Percentiles rank a stretch among this genome's conserved stretches.
phyloP scores from a whole-genome alignment of 2,329 filamentous ascomycete species.

The Zasmidium citrigriseum region DNA sequence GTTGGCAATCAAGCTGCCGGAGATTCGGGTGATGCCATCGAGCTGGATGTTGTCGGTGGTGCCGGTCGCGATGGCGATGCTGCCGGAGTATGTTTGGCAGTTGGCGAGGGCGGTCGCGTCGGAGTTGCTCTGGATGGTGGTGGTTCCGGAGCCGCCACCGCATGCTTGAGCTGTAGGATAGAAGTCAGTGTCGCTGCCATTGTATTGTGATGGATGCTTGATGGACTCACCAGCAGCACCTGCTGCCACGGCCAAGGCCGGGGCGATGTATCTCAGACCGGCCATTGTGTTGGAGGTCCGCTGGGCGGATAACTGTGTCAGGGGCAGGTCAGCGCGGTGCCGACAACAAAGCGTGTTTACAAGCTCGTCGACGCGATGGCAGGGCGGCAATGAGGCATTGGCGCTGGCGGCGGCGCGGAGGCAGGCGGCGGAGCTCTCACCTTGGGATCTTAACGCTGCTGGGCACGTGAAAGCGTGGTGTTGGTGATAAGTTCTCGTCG shows the following conservation, averaged over 20 bases:
- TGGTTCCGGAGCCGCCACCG: slow-evolving; percentile 49
- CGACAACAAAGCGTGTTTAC: slow-evolving; percentile 1
- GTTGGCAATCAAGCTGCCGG: slow-evolving; percentile 54
- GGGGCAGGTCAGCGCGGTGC: slow-evolving; percentile 19
- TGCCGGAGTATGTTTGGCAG: slow-evolving; percentile 71
- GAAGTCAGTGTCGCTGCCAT: slow-evolving; percentile 20
- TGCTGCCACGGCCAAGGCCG: slow-evolving; percentile 57
- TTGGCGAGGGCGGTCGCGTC: slow-evolving; percentile 60
- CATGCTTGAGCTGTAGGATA: slow-evolving; percentile 22
- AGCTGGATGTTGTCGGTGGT: slow-evolving; percentile 63
- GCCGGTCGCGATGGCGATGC: slow-evolving; percentile 63
- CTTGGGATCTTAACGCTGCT: slow-evolving; percentile 15
- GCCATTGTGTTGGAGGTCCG: slow-evolving; percentile 45
- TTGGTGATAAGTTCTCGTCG: slow-evolving; percentile 4
- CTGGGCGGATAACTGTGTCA: slow-evolving; percentile 20
- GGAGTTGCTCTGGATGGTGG: slow-evolving; percentile 61
- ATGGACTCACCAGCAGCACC: slow-evolving; percentile 51
- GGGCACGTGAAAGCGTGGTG: slow-evolving; percentile 6
- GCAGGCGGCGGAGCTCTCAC: slow-evolving; percentile 6
- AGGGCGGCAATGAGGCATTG: slow-evolving; percentile 1
- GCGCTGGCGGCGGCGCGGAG: neutral
- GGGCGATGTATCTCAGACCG: slow-evolving; percentile 58
- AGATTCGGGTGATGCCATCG: slow-evolving; percentile 62
- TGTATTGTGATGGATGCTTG: slow-evolving; percentile 11
- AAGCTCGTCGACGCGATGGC: slow-evolving; percentile 6